Percentiles rank a stretch among this genome's conserved stretches.
These are phyloP conservation scores for Brassica balearica DNA, from an alignment of 441 rosid species.

Conservation along the genomic window DNA sequence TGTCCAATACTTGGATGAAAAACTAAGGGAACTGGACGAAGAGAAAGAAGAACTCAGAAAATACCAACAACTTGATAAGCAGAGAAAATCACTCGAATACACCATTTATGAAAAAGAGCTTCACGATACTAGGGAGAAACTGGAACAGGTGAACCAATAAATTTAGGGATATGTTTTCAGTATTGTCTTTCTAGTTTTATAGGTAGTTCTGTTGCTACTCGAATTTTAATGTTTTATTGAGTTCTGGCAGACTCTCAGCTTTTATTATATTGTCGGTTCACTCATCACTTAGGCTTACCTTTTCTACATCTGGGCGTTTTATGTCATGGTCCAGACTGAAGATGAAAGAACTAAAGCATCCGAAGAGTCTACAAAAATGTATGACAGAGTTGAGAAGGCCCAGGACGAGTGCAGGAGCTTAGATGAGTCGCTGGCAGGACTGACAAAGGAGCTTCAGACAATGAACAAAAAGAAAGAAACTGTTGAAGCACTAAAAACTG, in stretches of 20 bases:
- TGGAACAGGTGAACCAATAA: conserved; percentile 67
- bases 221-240: conserved; percentile 1
- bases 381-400: conserved; percentile 77
- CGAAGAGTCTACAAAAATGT: conserved; percentile 74
- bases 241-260: conserved; percentile 10
- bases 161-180: conserved; percentile 11
- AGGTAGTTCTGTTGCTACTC: conserved; percentile 12
- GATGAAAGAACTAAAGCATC: conserved; percentile 74
- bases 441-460: conserved; percentile 77
- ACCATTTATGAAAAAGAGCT: conserved; percentile 97
- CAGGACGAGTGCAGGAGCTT: conserved; percentile 82
- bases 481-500: conserved; percentile 68
- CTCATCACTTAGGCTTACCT: conserved; percentile 5
- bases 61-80: conserved; percentile 98
- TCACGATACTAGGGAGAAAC: conserved; percentile 77
- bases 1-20: conserved; percentile 96
- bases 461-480: conserved; percentile 79
- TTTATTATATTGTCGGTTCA: not conserved
- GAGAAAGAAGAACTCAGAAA: conserved; percentile 96
- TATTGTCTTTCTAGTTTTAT: conserved; percentile 23
- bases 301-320: conserved; percentile 25
- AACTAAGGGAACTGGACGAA: conserved; percentile 92
- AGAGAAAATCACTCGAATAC: conserved; percentile 92
- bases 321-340: conserved; percentile 62
- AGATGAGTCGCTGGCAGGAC: conserved; percentile 71